These are phyloP conservation scores for Fusarium verticillioides DNA, from an alignment of 2,329 filamentous ascomycete species.

Conservation along the genomic window DNA sequence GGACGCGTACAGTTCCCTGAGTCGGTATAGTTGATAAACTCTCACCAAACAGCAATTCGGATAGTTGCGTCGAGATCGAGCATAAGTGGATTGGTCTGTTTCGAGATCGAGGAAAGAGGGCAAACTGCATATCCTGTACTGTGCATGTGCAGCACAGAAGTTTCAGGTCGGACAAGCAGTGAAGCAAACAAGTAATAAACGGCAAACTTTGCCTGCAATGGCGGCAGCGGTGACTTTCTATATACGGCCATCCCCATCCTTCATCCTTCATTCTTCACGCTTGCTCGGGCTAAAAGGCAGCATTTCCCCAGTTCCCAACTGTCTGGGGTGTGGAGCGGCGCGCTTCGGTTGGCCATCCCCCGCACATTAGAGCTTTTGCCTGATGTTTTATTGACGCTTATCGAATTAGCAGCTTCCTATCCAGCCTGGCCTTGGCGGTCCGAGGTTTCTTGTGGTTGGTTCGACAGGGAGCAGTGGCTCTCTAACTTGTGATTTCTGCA, in stretches of 20 bases:
- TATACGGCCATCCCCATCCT: constrained; percentile 38
- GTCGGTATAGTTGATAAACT: not conserved
- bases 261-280: constrained; percentile 6
- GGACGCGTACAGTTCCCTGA: not conserved
- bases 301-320: constrained; percentile 22
- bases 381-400: constrained; percentile 41
- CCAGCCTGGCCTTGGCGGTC: constrained; percentile 20
- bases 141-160: constrained; percentile 18
- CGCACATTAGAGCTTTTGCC: constrained; percentile 38
- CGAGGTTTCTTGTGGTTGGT: constrained; percentile 32
- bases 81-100: constrained; percentile 13
- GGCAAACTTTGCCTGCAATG: constrained; percentile 2
- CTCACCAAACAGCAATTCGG: constrained; percentile 18
- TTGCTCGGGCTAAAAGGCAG: constrained; percentile 11
- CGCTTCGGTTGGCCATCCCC: constrained; percentile 39
- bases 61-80: constrained; percentile 28
- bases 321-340: constrained; percentile 41
- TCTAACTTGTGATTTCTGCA: constrained; percentile 25
- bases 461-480: constrained; percentile 16
- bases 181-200: not conserved
- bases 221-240: constrained; percentile 43
- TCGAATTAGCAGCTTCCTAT: constrained; percentile 32
- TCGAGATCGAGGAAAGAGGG: constrained; percentile 15
- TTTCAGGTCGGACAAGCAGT: constrained; percentile 35
- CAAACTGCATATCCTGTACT: constrained; percentile 13